A percentile compares a stretch with the other conserved stretches of the same genome.
Evolutionary conservation across 1,284 basidiomycete species (phyloP).

Genomic region (Neonothopanus nambi): DNA sequence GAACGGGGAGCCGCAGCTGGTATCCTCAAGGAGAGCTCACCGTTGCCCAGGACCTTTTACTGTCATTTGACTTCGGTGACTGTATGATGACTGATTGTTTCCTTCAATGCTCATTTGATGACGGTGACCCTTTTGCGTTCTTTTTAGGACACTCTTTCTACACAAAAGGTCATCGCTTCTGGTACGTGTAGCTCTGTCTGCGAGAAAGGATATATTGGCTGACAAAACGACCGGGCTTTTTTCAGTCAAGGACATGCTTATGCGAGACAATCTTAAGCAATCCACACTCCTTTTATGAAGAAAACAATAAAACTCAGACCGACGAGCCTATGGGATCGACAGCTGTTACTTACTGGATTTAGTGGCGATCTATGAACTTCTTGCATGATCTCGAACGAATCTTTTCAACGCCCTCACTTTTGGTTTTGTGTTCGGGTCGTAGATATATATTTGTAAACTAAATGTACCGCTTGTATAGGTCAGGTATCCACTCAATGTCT

Average conservation of each 20-base stretch:
- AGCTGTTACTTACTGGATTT: too few relatives aligned
- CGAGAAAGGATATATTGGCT: slow-evolving; percentile 1
- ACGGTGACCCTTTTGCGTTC: slow-evolving; percentile 1
- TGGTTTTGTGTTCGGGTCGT: too few relatives aligned
- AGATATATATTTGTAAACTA: too few relatives aligned
- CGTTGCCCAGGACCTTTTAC: slow-evolving; percentile 57
- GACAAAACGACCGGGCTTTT: neutral
- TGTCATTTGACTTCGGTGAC: slow-evolving; percentile 73
- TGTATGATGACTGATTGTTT: slow-evolving; percentile 39
- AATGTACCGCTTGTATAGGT: too few relatives aligned
- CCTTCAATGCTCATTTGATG: slow-evolving; percentile 10
- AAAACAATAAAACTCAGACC: too few relatives aligned
- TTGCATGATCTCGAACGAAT: too few relatives aligned
- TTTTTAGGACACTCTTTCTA: slow-evolving; percentile 53
- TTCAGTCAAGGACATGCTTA: slow-evolving; percentile 54
- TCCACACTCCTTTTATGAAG: slow-evolving; percentile 27
- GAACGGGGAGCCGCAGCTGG: slow-evolving; percentile 29
- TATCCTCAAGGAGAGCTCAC: slow-evolving; percentile 58
- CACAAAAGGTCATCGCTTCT: slow-evolving; percentile 45
- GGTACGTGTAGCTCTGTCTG: slow-evolving; percentile 29
- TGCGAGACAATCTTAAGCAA: slow-evolving; percentile 48
- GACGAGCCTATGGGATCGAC: too few relatives aligned
- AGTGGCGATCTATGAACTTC: too few relatives aligned
- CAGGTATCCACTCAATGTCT: too few relatives aligned
- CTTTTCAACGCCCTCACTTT: too few relatives aligned